Base-by-base conservation (phyloP, 2,329 filamentous ascomycete genomes). In the Apiospora pterosperma region DNA sequence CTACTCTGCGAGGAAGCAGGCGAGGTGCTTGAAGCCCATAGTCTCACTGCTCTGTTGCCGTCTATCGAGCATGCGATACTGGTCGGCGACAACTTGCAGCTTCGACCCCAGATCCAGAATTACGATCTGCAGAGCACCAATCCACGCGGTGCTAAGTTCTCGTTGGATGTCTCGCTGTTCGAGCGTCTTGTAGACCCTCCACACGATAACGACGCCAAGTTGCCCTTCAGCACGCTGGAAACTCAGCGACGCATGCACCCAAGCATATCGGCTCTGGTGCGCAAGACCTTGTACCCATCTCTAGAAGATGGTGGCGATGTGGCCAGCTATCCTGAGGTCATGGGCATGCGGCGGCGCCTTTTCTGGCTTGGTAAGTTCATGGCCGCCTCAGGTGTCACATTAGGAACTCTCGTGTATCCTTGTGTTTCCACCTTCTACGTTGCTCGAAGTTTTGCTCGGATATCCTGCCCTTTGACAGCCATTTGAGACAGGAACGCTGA, bases 1-100 rank as follows among this genome's bases (percentile, higher is more conserved):
- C 73, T 92, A 19, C 72, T 92, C 1, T 90, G 60, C 38, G 89
- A 92, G 71, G 89, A 92, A 70, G 89, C 89, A 1, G 89, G 84
- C 0, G 89, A 92, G 66, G 85, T 92, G 0, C 77, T 91, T 36
- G 90, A 92, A 71, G 80, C 85, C 0, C 88, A 91, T 65, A 77
- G 85, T 3, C 72, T 91, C 1, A 85, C 86, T 0, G 82, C 88
- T 0, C 72, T 91, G 4, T 76, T 89, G 0, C 87, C 88, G 0
- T 81, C 82, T 0, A 72, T 90, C 0, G 82, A 91, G 71, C 88
- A 92, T 65, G 76, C 81, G 6, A 85, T 91, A 21, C 79, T 87
- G 16, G 90, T 90, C 42, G 88, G 88, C 0, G 88, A 90, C 69
- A 87, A 90, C 65, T 76, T 81, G 23, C 88, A 90, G 69, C 79